A percentile compares a stretch with the other conserved stretches of the same genome.
These are phyloP conservation scores for Alternaria hordeiaustralica DNA, from an alignment of 2,329 filamentous ascomycete genomes.

Conservation along the genomic window DNA sequence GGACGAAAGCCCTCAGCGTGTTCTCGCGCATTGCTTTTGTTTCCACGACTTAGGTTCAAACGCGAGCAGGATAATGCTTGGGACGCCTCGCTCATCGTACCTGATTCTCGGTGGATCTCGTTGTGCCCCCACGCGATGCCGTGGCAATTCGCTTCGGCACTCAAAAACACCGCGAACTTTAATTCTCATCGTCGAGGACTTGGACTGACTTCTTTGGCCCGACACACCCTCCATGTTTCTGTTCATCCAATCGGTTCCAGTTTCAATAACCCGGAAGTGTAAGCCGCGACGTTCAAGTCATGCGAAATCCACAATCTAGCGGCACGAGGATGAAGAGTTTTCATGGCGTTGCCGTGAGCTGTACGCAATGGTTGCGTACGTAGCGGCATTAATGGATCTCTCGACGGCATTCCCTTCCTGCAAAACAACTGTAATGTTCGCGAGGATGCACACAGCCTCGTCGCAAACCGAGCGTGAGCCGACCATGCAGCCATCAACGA, in stretches of 20 bases:
- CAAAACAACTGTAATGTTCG: conserved; percentile 22
- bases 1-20: conserved; percentile 26
- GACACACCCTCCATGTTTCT: not conserved
- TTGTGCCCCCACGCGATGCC: conserved; percentile 37
- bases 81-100: conserved; percentile 35
- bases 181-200: not conserved
- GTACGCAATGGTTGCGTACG: conserved; percentile 20
- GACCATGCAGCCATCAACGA: conserved; percentile 28
- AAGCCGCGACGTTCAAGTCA: not conserved
- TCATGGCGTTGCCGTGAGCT: conserved; percentile 22
- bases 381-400: conserved; percentile 5
- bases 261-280: not conserved
- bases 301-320: conserved; percentile 3
- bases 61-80: conserved; percentile 19
- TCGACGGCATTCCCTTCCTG: conserved; percentile 16
- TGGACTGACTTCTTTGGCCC: not conserved
- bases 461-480: conserved; percentile 30
- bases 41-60: conserved; percentile 31
- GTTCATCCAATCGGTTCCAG: not conserved
- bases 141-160: conserved; percentile 20
- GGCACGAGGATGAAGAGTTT: conserved; percentile 33
- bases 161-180: conserved; percentile 10
- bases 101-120: conserved; percentile 37
- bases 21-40: conserved; percentile 35
- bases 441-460: conserved; percentile 34